Evolutionary conservation across 164 flowering plant genomes (phyloP).

Genomic region (Santalum album): DNA sequence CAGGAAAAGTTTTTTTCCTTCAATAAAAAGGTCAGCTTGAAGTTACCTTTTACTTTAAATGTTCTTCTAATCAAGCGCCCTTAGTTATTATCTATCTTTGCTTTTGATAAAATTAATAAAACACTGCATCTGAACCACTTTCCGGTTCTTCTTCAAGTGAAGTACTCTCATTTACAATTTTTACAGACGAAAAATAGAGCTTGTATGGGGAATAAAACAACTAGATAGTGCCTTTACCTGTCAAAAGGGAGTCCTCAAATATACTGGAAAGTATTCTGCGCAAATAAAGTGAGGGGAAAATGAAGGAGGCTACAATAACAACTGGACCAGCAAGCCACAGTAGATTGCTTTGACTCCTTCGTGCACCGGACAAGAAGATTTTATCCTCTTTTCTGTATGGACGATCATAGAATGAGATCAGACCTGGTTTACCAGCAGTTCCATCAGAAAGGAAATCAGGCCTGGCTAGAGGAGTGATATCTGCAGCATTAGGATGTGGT

Average conservation of each 20-base stretch:
- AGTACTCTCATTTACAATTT: too few species aligned
- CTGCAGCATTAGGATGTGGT: slow-evolving; percentile 20
- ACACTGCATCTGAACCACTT: too few species aligned
- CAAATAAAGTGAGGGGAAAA: slow-evolving; percentile 81
- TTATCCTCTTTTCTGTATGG: slow-evolving; percentile 26
- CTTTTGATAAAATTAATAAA: too few species aligned
- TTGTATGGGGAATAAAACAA: too few species aligned
- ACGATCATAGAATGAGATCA: slow-evolving; percentile 60
- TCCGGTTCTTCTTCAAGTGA: too few species aligned
- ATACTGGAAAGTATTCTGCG: slow-evolving; percentile 66
- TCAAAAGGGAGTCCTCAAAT: slow-evolving; percentile 92
- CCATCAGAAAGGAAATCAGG: slow-evolving; percentile 18
- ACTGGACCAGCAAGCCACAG: slow-evolving; percentile 77
- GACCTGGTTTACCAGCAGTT: slow-evolving; percentile 75
- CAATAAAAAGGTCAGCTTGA: too few species aligned
- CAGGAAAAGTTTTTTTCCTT: too few species aligned
- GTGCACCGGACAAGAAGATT: slow-evolving; percentile 11
- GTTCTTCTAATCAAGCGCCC: too few species aligned
- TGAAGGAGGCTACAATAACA: slow-evolving; percentile 80
- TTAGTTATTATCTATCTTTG: too few species aligned
- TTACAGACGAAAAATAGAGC: too few species aligned
- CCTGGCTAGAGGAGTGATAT: slow-evolving; percentile 16
- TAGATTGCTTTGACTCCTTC: slow-evolving; percentile 28
- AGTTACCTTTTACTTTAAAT: too few species aligned
- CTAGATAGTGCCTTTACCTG: too few species aligned